These are phyloP conservation scores for Kurtzmaniella fragi DNA, from an alignment of 805 yeast genomes.

Conservation along the genomic window DNA sequence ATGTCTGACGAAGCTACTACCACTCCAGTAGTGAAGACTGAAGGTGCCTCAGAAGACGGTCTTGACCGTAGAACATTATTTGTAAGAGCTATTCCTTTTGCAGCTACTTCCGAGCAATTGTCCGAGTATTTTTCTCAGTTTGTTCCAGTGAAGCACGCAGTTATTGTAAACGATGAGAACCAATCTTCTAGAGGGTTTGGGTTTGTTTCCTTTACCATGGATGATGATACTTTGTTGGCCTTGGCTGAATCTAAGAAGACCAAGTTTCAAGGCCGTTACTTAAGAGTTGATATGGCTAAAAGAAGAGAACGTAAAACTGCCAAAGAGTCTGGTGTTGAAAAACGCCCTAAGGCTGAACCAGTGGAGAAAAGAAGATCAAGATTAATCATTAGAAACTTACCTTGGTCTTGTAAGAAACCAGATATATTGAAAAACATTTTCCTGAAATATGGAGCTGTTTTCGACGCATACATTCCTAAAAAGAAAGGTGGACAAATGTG, in stretches of 20 bases:
- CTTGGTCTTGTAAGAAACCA: slow-evolving; percentile 90
- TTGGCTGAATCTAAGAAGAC: slow-evolving; percentile 58
- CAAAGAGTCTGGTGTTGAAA: not conserved
- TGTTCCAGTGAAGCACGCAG: slow-evolving; percentile 94
- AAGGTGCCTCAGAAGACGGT: slow-evolving; percentile 19
- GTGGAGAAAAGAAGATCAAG: slow-evolving; percentile 82
- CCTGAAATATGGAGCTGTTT: slow-evolving; percentile 76
- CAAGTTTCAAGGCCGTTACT: slow-evolving; percentile 59
- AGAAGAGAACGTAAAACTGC: slow-evolving; percentile 72
- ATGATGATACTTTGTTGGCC: slow-evolving; percentile 80
- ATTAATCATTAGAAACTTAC: slow-evolving; percentile 84
- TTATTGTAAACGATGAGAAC: slow-evolving; percentile 74
- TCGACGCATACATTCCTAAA: slow-evolving; percentile 84
- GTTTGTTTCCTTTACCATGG: slow-evolving; percentile 81
- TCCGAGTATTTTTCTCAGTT: slow-evolving; percentile 84
- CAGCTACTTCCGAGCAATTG: slow-evolving; percentile 76
- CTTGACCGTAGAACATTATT: slow-evolving; percentile 66
- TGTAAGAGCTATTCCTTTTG: slow-evolving; percentile 78
- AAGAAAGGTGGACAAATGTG: slow-evolving; percentile 83
- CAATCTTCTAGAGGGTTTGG: slow-evolving; percentile 91
- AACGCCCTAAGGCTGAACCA: slow-evolving; percentile 18
- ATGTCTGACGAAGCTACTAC: slow-evolving; percentile 5
- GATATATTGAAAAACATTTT: slow-evolving; percentile 66
- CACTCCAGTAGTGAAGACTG: slow-evolving; percentile 1
- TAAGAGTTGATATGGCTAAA: slow-evolving; percentile 84